These are phyloP conservation scores for Rhizomucor pusillus DNA, from an alignment of 371 early-diverging fungal genomes.

Conservation along the genomic window DNA sequence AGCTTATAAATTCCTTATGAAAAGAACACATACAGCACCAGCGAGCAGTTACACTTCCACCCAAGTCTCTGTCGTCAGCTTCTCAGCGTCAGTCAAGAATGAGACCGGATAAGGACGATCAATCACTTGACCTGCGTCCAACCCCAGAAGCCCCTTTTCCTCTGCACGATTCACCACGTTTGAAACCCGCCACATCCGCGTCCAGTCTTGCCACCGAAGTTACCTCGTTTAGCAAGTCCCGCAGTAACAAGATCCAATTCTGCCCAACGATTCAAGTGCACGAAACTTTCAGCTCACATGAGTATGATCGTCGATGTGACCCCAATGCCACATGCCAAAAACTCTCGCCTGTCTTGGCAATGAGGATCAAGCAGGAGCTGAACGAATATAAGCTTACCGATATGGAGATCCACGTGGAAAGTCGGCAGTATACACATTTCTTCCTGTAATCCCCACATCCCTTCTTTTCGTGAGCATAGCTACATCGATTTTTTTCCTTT, in stretches of 20 bases:
- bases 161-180: constrained; percentile 4
- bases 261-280: constrained; percentile 61
- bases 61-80: too few species aligned
- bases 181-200: constrained; percentile 23
- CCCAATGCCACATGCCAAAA: constrained; percentile 57
- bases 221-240: background rate
- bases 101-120: too few species aligned
- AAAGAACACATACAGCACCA: too few species aligned
- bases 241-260: constrained; percentile 45
- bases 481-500: too few species aligned
- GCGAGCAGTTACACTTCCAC: too few species aligned
- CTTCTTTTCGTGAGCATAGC: background rate
- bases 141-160: too few species aligned
- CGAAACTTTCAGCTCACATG: constrained; percentile 63
- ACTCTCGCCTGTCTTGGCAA: constrained; percentile 65
- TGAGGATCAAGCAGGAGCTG: constrained; percentile 73
- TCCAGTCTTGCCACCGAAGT: constrained; percentile 19
- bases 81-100: too few species aligned
- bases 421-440: constrained; percentile 71
- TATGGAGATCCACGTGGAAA: constrained; percentile 75
- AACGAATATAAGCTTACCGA: constrained; percentile 76
- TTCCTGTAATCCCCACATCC: constrained; percentile 45
- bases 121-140: too few species aligned
- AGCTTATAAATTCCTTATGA: too few species aligned
- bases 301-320: constrained; percentile 74